Evolutionary conservation across 2,329 filamentous ascomycete species (phyloP).

Genomic region (Ceratocystis albifundus): DNA sequence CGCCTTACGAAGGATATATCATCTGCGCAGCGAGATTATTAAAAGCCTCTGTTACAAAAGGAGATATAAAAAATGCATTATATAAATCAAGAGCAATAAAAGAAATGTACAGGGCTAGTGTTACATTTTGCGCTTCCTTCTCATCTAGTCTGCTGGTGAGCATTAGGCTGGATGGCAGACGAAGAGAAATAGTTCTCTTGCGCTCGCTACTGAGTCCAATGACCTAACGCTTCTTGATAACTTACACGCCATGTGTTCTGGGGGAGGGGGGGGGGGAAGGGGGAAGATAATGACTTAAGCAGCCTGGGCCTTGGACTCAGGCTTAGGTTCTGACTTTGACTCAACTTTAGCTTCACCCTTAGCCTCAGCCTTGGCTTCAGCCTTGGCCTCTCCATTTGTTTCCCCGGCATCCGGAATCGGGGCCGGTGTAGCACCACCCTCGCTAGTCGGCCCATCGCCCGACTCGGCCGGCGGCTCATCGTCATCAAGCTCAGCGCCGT

Average conservation of each 20-base stretch:
- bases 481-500: slow-evolving; percentile 75
- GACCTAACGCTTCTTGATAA: not conserved
- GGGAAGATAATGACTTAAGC: not conserved
- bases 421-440: slow-evolving; percentile 16
- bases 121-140: slow-evolving; percentile 15
- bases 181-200: no score
- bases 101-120: slow-evolving; percentile 19
- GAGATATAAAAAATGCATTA: slow-evolving; percentile 8
- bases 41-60: not conserved
- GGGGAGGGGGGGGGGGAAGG: not conserved
- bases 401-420: slow-evolving; percentile 15
- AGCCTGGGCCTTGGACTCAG: not conserved
- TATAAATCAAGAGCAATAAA: not conserved
- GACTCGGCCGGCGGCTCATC: slow-evolving; percentile 42
- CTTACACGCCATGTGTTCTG: not conserved
- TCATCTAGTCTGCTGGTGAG: not conserved
- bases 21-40: not conserved
- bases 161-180: no score
- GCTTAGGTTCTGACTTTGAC: not conserved
- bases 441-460: slow-evolving; percentile 27
- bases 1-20: no score
- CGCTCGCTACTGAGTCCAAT: not conserved
- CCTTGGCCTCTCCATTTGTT: slow-evolving; percentile 27
- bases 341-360: slow-evolving; percentile 13
- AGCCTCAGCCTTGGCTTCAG: slow-evolving; percentile 26